Evolutionary conservation across 208 protist species (phyloP), one percentile per base, ranked within the genome.

Genomic region (Leishmania tropica): DNA sequence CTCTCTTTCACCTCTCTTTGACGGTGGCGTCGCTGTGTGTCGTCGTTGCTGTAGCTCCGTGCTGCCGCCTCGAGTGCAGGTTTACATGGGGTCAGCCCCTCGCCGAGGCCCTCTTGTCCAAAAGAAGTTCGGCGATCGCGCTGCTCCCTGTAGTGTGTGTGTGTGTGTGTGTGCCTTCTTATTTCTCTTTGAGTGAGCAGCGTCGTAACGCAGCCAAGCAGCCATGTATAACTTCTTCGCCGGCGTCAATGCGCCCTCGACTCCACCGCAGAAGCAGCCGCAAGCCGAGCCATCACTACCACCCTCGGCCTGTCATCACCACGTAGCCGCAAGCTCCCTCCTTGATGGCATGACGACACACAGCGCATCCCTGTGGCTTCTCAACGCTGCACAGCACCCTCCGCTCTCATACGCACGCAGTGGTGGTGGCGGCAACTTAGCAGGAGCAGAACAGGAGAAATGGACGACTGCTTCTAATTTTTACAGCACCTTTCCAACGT

Each of bases 261-360:
- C 48, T 47, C 8, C n/a, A 21, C 71, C 56, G 71, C 71, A 54
- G 48, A 47, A 75, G 71, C 71, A 75, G 68, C 42, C 17, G 42
- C 68, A 28, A 75, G 48, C 15, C 28, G 71, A 10, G 17, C 47
- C 45, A 40, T 31, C 71, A 58, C 4, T 11, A 5, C 24, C 45
- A 40, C 42, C n/a, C 13, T 24, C 15, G 42, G 13, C 2, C 6
- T 1, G 10, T 8, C 71, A 75, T 24, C 45, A 24, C 24, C 71
- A 51, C 31, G 45, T 11, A 13, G 10, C 71, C n/a, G 11, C 45
- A 60, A 58, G 71, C n/a, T 19, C 19, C 15, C n/a, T 48, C 47
- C n/a, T 75, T 37, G 71, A 17, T 13, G n/a, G 11, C 71, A 48
- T 28, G 47, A n/a, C n/a, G n/a, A 42, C 31, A n/a, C 48, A 58